Percentiles rank a stretch among this genome's conserved stretches.
These are phyloP conservation scores for Lactarius trivialis DNA, from an alignment of 768 basidiomycete species.

Conservation along the genomic window DNA sequence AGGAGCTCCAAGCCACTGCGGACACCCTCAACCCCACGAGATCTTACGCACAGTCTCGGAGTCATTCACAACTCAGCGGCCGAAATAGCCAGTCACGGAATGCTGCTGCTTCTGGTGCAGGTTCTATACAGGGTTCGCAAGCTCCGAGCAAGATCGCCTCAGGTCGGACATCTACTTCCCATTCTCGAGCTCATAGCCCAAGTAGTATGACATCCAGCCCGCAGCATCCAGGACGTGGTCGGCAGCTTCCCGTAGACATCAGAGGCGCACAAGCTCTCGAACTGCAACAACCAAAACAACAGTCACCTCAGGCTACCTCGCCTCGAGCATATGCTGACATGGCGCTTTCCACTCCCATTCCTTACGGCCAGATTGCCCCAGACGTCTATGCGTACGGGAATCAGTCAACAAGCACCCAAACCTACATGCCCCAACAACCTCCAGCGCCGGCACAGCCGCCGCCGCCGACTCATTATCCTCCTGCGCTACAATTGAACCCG, in stretches of 20 bases:
- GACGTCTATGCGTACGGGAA: conserved; percentile 19
- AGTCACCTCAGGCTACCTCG: conserved; percentile 14
- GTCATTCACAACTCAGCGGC: conserved; percentile 24
- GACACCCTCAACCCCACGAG: conserved; percentile 33
- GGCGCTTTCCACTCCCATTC: conserved; percentile 18
- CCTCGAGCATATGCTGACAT: conserved; percentile 16
- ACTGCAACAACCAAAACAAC: conserved; percentile 4
- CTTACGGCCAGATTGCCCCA: conserved; percentile 14
- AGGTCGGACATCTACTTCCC: conserved; percentile 33
- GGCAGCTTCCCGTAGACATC: conserved; percentile 13
- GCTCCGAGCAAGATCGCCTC: conserved; percentile 36
- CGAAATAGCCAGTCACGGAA: conserved; percentile 24
- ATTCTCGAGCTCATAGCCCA: conserved; percentile 41
- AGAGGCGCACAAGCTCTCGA: conserved; percentile 1
- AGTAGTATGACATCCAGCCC: conserved; percentile 49
- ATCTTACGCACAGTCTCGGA: conserved; percentile 27
- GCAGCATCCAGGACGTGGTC: conserved; percentile 22
- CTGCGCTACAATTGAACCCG: conserved; percentile 18
- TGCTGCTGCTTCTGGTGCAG: conserved; percentile 27
- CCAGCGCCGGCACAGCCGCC: conserved; percentile 1
- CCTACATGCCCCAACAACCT: conserved; percentile 1
- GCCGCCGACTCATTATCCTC: conserved; percentile 9
- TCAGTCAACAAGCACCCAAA: conserved; percentile 7
- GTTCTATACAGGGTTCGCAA: conserved; percentile 31
- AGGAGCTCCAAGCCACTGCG: conserved; percentile 49